A percentile compares a stretch with the other conserved stretches of the same genome.
These are phyloP conservation scores for Populus ilicifolia DNA, from an alignment of 345 rosid genomes.

Conservation along the genomic window DNA sequence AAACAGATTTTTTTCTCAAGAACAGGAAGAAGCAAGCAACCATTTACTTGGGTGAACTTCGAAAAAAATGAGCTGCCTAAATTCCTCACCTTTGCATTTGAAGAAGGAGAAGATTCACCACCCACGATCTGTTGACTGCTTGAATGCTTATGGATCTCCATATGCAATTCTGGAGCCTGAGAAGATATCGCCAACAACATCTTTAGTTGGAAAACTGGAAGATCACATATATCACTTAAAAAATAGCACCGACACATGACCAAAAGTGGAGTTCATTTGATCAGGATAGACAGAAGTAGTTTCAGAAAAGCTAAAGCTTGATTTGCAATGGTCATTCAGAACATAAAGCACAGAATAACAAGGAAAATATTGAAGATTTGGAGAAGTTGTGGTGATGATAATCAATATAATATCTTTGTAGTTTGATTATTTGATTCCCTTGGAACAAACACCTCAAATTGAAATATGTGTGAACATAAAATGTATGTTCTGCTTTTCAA, in stretches of 20 bases:
- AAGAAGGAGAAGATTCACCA: conserved; percentile 18
- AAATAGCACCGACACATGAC: background rate
- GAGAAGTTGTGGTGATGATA: background rate
- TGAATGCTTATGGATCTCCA: conserved; percentile 18
- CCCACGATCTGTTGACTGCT: conserved; percentile 14
- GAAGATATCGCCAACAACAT: background rate
- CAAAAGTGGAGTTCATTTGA: background rate
- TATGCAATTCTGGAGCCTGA: conserved; percentile 30
- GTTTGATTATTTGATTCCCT: background rate
- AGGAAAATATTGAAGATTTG: background rate
- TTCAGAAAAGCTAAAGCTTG: background rate
- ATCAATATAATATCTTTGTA: background rate
- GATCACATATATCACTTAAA: background rate
- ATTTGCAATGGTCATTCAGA: background rate
- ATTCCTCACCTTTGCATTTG: conserved; percentile 20
- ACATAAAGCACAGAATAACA: background rate
- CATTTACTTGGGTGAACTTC: background rate
- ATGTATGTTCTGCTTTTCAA: background rate
- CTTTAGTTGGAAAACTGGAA: background rate
- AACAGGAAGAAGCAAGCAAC: background rate
- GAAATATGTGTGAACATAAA: background rate
- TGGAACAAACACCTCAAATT: background rate
- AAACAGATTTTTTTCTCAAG: background rate
- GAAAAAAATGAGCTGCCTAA: background rate
- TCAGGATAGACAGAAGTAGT: background rate